Base-by-base conservation (phyloP, 768 basidiomycete species). In the Phylloporus arenicola region DNA sequence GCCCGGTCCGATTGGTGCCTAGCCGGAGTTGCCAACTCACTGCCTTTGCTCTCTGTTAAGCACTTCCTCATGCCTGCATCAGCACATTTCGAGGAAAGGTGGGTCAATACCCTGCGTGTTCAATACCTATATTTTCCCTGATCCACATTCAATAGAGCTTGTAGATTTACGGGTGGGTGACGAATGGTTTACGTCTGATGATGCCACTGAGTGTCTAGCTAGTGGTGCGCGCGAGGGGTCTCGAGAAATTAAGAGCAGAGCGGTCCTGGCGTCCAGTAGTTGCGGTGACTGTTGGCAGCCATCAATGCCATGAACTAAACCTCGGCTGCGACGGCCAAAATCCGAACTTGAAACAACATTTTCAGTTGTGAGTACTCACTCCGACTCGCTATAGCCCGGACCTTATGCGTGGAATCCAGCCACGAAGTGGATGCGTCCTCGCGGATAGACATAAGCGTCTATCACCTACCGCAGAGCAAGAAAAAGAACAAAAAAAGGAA, bases 281-380 rank as follows among this genome's bases (percentile, higher is more conserved):
- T 44, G 73, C 76, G 0, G 61, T 88, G 4, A 75, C 77, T 17
- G 68, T 83, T 11, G 80, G 79, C 49, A 72, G 76, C 6, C 74
- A 78, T 24, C 68, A 75, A n/a, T 50, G 44, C 6, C 74, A 80
- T 50, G 86, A 88, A 57, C 70, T 78, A 9, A 64, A 71, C 19
- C 76, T 88, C 3, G 86, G 86, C 0, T 70, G 70, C 17, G 84
- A 88, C 48, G 86, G 86, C 0, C 84, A 86, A 59, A 84, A 82
- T 50, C 77, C 83, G 1, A 87, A 88, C 57, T 67, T 80, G 43
- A 83, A 80, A 53, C 70, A 75, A 1, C 65, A 63, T 1, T 76
- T 82, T 50, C 56, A 61, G 24, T 70, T 86, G 86, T 86, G 60
- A 47, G 82, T 7, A 12, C 41, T 6, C 35, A 29, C 1, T 6